Evolutionary conservation across 371 early-diverging fungal genomes (phyloP).

Genomic region (Mortierella sp.): DNA sequence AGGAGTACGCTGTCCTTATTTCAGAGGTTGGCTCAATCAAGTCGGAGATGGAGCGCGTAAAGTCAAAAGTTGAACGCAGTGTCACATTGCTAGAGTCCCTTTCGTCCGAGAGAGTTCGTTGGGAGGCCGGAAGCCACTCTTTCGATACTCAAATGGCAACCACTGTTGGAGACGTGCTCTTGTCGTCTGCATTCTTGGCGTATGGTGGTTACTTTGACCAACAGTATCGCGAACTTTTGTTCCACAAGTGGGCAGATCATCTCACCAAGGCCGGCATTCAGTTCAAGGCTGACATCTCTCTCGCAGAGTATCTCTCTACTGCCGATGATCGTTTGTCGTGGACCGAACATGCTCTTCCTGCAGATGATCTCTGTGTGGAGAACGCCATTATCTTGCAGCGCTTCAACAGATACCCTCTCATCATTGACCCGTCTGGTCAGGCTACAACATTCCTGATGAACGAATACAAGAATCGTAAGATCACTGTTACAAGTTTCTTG

Average conservation of each 20-base stretch:
- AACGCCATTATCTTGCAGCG: conserved; percentile 97
- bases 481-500: conserved; percentile 96
- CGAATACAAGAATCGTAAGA: conserved; percentile 88
- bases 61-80: conserved; percentile 94
- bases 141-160: conserved; percentile 98
- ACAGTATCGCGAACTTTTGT: conserved; percentile 87
- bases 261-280: conserved; percentile 80
- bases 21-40: conserved; percentile 93
- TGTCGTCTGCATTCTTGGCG: conserved; percentile 94
- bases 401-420: conserved; percentile 95
- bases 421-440: conserved; percentile 98
- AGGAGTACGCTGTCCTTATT: conserved; percentile 96
- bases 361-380: conserved; percentile 95
- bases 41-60: conserved; percentile 95
- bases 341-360: conserved; percentile 89
- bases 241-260: conserved; percentile 86
- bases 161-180: conserved; percentile 97
- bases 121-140: conserved; percentile 91
- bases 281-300: conserved; percentile 86
- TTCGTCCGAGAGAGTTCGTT: conserved; percentile 93
- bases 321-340: conserved; percentile 95
- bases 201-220: conserved; percentile 99
- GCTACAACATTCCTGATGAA: conserved; percentile 92
- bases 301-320: conserved; percentile 92
- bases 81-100: conserved; percentile 91